A percentile compares a stretch with the other conserved stretches of the same genome.
Conservation (phyloP, 139 green algal genomes). For the Pleodorina starrii region DNA sequence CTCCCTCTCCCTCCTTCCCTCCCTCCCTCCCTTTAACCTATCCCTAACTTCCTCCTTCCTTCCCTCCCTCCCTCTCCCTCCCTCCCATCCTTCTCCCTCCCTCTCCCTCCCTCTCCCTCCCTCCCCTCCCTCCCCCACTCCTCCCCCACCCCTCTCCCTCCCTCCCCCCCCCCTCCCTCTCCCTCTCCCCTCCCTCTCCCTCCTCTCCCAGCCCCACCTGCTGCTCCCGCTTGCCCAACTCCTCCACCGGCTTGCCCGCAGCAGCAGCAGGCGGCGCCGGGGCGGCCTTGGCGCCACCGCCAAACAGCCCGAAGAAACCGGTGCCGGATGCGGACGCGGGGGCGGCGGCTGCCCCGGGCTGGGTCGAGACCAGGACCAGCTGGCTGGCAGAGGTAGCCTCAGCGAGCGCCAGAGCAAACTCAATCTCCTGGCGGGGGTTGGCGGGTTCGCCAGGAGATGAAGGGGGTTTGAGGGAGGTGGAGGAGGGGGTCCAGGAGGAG, state of each 20-base stretch:
- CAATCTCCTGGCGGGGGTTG: conserved; percentile 36
- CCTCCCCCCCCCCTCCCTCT: neutral
- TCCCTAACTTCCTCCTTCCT: neutral
- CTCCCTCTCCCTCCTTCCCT: no score
- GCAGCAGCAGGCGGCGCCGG: neutral
- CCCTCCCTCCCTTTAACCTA: no score
- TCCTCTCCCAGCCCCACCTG: neutral
- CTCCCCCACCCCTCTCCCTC: neutral
- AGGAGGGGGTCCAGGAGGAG: neutral
- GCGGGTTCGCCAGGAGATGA: no score
- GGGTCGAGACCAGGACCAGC: conserved; percentile 39
- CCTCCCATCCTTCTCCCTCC: neutral
- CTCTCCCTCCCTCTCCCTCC: neutral
- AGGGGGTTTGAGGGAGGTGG: no score
- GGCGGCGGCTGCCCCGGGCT: neutral
- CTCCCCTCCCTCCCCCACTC: neutral
- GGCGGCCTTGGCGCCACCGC: neutral
- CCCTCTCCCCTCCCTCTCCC: neutral
- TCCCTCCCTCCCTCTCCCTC: neutral
- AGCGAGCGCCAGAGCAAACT: conserved; percentile 1
- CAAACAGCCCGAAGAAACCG: neutral
- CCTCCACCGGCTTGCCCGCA: neutral
- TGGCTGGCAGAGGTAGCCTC: conserved; percentile 13
- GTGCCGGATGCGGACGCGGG: neutral
- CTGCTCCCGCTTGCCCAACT: conserved; percentile 27